Base-by-base conservation (phyloP, 2,329 filamentous ascomycete genomes). In the Xylaria arbuscula region DNA sequence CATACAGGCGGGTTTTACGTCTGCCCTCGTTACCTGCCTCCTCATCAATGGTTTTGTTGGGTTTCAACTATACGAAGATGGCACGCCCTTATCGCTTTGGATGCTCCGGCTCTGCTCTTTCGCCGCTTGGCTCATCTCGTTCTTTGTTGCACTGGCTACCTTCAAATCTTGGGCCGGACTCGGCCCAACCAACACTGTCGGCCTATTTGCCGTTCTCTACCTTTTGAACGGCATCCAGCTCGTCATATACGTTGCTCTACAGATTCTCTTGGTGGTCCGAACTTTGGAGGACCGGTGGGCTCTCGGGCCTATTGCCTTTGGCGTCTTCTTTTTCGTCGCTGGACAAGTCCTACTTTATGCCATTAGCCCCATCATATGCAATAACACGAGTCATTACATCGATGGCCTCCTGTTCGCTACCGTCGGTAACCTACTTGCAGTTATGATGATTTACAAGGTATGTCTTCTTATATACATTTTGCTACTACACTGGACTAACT, bases 391-490 rank as follows among this genome's bases (percentile, higher is more conserved):
- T 81, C 96, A 99, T 80, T 99, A 98, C 78, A 82, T 99, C 57
- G 96, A 99, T 77, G 95, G 95, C 0, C 82, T 98, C 56, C 97
- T 98, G 83, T 94, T 99, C 77, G 93, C 94, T 4, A 98, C 95
- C 0, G 90, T 95, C 64, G 96, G 94, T 84, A 99, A 99, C 78
- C 83, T 99, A 53, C 84, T 99, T 51, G 93, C 90, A 13, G 95
- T 99, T 69, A 99, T 99, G 96, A 99, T 98, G 96, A 90, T 99
- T 45, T 99, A 99, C 87, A 99, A 99, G 91, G 93, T 87, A 81
- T 62, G 81, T 75, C 22, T 45, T 64, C 5, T 65, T 7, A 17
- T 8, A 28, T 40, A 7, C 28, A 7, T 32, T 34, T 7, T 15
- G 66, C 56, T 32, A 64, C 72, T 69, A 45, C 59, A 51, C 69